Evolutionary conservation across 768 basidiomycete genomes (phyloP).

Genomic region (Tulasnella calospora): DNA sequence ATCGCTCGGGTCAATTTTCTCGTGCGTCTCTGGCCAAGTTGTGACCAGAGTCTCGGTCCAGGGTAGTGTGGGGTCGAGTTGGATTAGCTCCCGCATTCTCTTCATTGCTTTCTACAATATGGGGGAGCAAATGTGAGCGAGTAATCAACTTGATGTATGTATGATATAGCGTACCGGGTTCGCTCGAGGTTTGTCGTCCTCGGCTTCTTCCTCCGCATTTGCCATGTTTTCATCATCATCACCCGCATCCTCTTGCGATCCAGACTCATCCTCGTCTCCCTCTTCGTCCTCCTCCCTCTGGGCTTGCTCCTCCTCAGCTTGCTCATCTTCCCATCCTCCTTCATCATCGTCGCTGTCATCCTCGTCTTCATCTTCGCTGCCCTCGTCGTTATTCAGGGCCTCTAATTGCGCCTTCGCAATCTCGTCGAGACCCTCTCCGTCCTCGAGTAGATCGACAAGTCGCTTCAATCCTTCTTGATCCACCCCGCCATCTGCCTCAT

Average conservation of each 20-base stretch:
- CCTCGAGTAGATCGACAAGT: slow-evolving; percentile 49
- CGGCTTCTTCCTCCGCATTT: slow-evolving; percentile 38
- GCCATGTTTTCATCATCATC: slow-evolving; percentile 35
- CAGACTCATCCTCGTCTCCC: slow-evolving; percentile 34
- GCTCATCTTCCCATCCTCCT: slow-evolving; percentile 30
- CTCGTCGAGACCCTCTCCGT: slow-evolving; percentile 63
- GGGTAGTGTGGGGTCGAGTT: slow-evolving; percentile 64
- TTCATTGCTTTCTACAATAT: slow-evolving; percentile 60
- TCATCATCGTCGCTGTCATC: slow-evolving; percentile 35
- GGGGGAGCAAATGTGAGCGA: not conserved
- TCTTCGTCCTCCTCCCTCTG: slow-evolving; percentile 31
- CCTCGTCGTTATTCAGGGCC: slow-evolving; percentile 39
- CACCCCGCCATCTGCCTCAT: slow-evolving; percentile 35
- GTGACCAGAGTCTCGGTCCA: slow-evolving; percentile 82
- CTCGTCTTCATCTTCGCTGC: slow-evolving; percentile 29
- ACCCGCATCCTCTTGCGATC: slow-evolving; percentile 24
- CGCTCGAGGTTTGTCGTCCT: slow-evolving; percentile 57
- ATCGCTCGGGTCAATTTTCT: slow-evolving; percentile 67
- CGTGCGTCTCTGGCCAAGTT: slow-evolving; percentile 65
- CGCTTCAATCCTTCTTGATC: slow-evolving; percentile 56
- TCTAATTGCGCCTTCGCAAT: slow-evolving; percentile 55
- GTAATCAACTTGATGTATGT: not conserved
- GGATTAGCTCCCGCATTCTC: slow-evolving; percentile 72
- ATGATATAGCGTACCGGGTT: slow-evolving; percentile 40
- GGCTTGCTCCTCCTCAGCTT: slow-evolving; percentile 32